Evolutionary conservation across 2,329 filamentous ascomycete genomes (phyloP).

Genomic region (Paraconiothyrium brasiliense): DNA sequence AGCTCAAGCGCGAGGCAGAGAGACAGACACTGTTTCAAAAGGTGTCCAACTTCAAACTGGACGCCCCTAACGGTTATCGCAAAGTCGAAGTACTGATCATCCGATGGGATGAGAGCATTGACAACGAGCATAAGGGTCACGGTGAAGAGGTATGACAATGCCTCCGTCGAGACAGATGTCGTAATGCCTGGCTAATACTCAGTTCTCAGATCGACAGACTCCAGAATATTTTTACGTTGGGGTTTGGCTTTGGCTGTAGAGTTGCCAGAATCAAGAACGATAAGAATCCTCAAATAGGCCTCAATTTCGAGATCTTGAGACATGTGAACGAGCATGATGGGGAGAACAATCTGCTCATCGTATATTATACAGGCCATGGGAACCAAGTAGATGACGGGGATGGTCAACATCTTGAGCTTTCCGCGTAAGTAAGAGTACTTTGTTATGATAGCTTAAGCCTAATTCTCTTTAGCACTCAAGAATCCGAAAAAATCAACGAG

Average conservation of each 20-base stretch:
- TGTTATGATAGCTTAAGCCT: no score
- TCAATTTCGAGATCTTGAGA: conserved; percentile 4
- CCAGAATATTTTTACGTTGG: background rate
- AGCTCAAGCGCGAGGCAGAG: conserved; percentile 1
- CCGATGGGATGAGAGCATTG: conserved; percentile 22
- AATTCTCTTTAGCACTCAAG: no score
- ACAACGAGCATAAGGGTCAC: conserved; percentile 16
- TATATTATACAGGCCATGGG: conserved; percentile 29
- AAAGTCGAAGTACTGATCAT: conserved; percentile 24
- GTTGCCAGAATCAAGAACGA: background rate
- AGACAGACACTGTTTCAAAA: no score
- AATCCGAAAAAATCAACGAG: no score
- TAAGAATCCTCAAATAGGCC: background rate
- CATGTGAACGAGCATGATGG: conserved; percentile 23
- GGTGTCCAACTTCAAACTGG: conserved; percentile 18
- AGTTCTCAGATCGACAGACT: background rate
- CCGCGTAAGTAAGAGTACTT: conserved; percentile 11
- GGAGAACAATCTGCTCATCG: conserved; percentile 30
- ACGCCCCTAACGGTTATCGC: conserved; percentile 23
- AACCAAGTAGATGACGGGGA: conserved; percentile 8
- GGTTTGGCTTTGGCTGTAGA: background rate
- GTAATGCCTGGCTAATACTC: background rate
- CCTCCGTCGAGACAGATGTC: conserved; percentile 5
- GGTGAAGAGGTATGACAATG: conserved; percentile 20
- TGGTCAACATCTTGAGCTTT: conserved; percentile 16